These are phyloP conservation scores for Papilionanthe hybrid DNA, from an alignment of 116 monocot genomes.

Conservation along the genomic window DNA sequence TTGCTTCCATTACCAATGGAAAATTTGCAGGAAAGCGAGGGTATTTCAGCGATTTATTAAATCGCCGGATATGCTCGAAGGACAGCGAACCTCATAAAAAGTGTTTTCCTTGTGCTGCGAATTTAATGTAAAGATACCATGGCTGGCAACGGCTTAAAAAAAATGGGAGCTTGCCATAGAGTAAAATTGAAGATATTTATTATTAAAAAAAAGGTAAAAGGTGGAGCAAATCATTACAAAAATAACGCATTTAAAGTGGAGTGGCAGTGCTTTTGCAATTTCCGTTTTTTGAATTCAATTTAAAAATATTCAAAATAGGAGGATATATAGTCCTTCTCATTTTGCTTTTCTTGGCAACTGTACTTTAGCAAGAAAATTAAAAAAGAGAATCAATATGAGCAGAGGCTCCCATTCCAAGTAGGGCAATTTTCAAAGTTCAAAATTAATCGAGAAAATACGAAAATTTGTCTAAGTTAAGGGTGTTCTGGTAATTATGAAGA, in stretches of 20 bases:
- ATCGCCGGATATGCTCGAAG: background rate
- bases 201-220: background rate
- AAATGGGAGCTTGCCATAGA: background rate
- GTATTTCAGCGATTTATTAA: background rate
- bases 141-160: conserved; percentile 3
- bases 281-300: background rate
- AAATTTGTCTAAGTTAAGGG: background rate
- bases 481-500: background rate
- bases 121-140: conserved; percentile 1
- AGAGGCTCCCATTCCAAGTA: background rate
- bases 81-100: conserved; percentile 1
- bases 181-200: background rate
- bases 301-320: background rate
- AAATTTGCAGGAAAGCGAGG: background rate
- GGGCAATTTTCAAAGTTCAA: background rate
- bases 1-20: background rate
- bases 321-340: background rate
- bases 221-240: background rate
- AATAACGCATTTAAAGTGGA: conserved; percentile 1
- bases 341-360: background rate
- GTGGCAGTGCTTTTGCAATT: conserved; percentile 4
- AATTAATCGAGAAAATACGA: background rate
- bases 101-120: conserved; percentile 4
- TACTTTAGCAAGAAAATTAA: background rate
- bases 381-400: background rate